phyloP scores from a whole-genome alignment of 805 yeast genomes.

The Zygosaccharomyces gambellarensis region DNA sequence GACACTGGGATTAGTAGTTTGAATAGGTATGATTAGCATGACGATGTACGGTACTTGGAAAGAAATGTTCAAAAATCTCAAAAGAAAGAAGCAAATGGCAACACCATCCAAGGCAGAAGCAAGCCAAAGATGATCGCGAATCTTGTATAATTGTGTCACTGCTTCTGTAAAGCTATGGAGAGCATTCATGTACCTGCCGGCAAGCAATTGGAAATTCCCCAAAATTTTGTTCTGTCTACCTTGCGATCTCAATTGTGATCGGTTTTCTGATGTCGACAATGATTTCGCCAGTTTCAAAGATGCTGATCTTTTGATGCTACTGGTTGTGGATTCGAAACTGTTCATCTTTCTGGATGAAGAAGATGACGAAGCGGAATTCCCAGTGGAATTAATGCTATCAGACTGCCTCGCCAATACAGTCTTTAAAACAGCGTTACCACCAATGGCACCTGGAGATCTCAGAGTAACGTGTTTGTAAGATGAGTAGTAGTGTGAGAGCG shows the following conservation, averaged over 20 bases:
- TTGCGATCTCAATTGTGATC: slow-evolving; percentile 47
- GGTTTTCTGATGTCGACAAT: slow-evolving; percentile 32
- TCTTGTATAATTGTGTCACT: slow-evolving; percentile 48
- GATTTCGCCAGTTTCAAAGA: slow-evolving; percentile 33
- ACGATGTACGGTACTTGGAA: slow-evolving; percentile 33
- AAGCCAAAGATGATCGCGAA: slow-evolving; percentile 80
- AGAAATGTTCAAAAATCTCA: slow-evolving; percentile 45
- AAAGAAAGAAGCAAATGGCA: slow-evolving; percentile 57
- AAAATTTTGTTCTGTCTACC: slow-evolving; percentile 69
- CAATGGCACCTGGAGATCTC: slow-evolving; percentile 71
- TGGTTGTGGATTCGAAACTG: slow-evolving; percentile 33
- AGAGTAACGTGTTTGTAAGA: slow-evolving; percentile 75
- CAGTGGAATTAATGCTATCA: slow-evolving; percentile 1
- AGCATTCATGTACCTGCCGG: slow-evolving; percentile 76
- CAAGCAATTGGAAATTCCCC: slow-evolving; percentile 71
- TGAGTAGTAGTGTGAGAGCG: slow-evolving; percentile 63
- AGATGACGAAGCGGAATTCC: slow-evolving; percentile 4
- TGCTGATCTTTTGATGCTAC: slow-evolving; percentile 33
- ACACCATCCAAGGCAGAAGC: slow-evolving; percentile 84
- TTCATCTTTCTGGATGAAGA: slow-evolving; percentile 20
- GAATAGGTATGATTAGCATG: slow-evolving; percentile 34
- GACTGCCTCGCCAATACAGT: slow-evolving; percentile 30
- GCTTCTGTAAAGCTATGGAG: slow-evolving; percentile 73
- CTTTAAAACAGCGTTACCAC: slow-evolving; percentile 43
- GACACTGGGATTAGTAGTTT: slow-evolving; percentile 8